Evolutionary conservation across 179 eudicot species (phyloP).

Genomic region (Gypsophila paniculata): DNA sequence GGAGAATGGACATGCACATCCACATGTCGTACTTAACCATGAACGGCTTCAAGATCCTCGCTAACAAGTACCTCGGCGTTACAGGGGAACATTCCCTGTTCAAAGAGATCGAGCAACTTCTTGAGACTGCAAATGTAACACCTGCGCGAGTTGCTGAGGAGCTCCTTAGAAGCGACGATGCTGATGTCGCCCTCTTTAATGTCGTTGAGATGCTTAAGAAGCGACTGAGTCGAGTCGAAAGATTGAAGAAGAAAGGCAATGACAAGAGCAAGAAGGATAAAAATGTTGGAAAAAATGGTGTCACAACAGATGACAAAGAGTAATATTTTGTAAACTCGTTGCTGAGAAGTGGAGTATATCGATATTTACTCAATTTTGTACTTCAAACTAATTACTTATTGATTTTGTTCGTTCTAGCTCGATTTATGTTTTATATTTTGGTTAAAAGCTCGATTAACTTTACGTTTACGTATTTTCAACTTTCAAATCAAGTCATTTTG

Average conservation of each 20-base stretch:
- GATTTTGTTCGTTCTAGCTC: too few species aligned
- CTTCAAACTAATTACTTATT: too few species aligned
- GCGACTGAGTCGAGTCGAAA: background rate
- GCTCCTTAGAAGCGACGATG: slow-evolving; percentile 20
- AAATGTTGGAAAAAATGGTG: too few species aligned
- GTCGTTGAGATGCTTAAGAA: slow-evolving; percentile 16
- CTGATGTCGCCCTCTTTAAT: slow-evolving; percentile 17
- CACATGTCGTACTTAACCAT: slow-evolving; percentile 34
- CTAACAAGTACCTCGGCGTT: slow-evolving; percentile 19
- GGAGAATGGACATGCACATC: slow-evolving; percentile 36
- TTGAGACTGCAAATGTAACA: slow-evolving; percentile 10
- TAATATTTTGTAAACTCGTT: too few species aligned
- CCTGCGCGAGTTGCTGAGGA: slow-evolving; percentile 29
- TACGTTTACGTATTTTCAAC: too few species aligned
- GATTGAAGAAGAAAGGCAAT: background rate
- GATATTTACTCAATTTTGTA: too few species aligned
- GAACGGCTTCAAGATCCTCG: slow-evolving; percentile 16
- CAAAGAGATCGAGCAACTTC: slow-evolving; percentile 12
- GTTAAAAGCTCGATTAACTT: too few species aligned
- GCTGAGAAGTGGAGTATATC: too few species aligned
- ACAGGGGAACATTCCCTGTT: slow-evolving; percentile 20
- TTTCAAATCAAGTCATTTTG: too few species aligned
- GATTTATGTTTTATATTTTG: too few species aligned
- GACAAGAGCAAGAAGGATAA: background rate
- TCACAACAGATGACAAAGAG: too few species aligned